These are phyloP conservation scores for Thraustotheca clavata DNA, from an alignment of 352 stramenopile genomes.

Conservation along the genomic window DNA sequence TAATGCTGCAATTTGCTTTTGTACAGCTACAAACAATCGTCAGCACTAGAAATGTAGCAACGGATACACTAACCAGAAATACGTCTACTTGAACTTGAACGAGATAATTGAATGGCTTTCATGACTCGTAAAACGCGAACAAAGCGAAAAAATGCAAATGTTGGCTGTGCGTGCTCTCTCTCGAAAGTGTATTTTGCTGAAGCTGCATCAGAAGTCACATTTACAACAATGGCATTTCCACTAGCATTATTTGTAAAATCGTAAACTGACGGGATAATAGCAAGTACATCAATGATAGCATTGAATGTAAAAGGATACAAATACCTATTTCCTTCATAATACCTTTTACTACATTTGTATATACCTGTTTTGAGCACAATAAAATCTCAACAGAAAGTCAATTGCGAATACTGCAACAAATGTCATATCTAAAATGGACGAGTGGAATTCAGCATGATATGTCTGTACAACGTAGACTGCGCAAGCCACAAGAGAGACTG, in stretches of 20 bases:
- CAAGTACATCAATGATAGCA: slow-evolving; percentile 48
- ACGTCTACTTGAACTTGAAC: slow-evolving; percentile 33
- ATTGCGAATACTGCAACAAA: slow-evolving; percentile 38
- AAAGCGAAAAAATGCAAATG: slow-evolving; percentile 52
- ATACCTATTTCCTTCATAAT: slow-evolving; percentile 11
- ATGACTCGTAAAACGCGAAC: slow-evolving; percentile 49
- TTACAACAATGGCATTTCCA: slow-evolving; percentile 1
- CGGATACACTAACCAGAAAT: slow-evolving; percentile 36
- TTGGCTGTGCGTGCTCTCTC: slow-evolving; percentile 13
- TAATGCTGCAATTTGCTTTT: slow-evolving; percentile 59
- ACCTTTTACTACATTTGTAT: not conserved
- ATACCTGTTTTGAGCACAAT: slow-evolving; percentile 49
- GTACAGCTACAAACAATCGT: slow-evolving; percentile 33
- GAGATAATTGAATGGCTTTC: slow-evolving; percentile 41
- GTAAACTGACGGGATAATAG: slow-evolving; percentile 42
- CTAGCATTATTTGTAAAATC: slow-evolving; percentile 26
- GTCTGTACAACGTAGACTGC: slow-evolving; percentile 43
- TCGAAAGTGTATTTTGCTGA: not conserved
- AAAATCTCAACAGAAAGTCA: slow-evolving; percentile 56
- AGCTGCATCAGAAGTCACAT: not conserved
- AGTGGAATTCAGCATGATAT: slow-evolving; percentile 28
- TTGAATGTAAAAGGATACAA: slow-evolving; percentile 42
- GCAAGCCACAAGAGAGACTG: slow-evolving; percentile 43
- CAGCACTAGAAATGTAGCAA: too few species aligned
- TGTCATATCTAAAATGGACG: slow-evolving; percentile 30